Evolutionary conservation across 345 rosid species (phyloP), one percentile per base, ranked within the genome.

Genomic region (Brassica carinata): DNA sequence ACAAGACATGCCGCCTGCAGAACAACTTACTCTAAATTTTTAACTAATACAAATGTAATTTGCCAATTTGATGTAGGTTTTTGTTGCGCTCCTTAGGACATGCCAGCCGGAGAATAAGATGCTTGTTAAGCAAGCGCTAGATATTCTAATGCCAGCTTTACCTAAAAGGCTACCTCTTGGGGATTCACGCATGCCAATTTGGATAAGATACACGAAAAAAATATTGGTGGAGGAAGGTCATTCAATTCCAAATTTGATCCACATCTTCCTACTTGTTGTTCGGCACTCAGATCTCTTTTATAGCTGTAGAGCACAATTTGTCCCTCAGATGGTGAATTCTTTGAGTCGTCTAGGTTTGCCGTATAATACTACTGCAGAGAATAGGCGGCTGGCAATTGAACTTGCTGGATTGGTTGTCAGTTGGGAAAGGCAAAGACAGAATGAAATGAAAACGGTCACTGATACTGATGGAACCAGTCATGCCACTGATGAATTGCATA

Each of bases 251-350:
- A 96, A 96, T 87, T 83, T 96, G 88, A 93, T 96, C 85, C 99
- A 96, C 86, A 96, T 96, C 83, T 96, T 96, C 88, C 97, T 93
- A 85, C 93, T 96, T 77, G 92, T 96, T 85, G 99, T 93, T 33
- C 94, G 99, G 48, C 99, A 96, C 87, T 90, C 99, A 77, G 88
- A 96, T 85, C 96, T 96, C 81, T 96, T 96, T 83, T 96, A 96
- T 77, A 86, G 97, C 85, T 96, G 98, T 83, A 90, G 99, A 84
- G 99, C 98, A 18, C 99, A 96, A 72, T 96, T 96, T 85, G 99
- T 96, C 45, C 99, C 98, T 82, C 99, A 96, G 84, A 96, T 96
- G 99, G 99, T 96, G 80, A 96, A 96, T 85, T 93, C 99, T 72
- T 90, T 96, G 70, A 96, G 98, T 82, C 94, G 99, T 43, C 92